A percentile compares a stretch with the other conserved stretches of the same genome.
Conservation (phyloP, 2,329 filamentous ascomycete species). For the Trichoderma aggressivum region DNA sequence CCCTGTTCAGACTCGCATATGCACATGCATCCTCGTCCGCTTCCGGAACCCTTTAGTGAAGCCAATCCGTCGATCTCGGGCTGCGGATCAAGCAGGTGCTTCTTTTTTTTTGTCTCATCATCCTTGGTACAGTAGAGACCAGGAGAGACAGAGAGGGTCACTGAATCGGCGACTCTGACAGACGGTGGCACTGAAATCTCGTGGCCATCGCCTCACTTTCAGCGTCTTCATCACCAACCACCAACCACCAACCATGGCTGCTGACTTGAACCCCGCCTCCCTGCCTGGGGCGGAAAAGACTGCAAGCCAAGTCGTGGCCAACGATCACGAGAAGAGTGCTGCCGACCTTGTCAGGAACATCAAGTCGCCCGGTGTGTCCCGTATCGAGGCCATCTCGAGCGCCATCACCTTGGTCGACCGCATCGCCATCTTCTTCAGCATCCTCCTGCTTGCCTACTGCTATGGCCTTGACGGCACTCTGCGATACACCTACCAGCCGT, state of each 20-base stretch:
- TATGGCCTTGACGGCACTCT: slow-evolving; percentile 60
- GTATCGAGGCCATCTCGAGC: slow-evolving; percentile 54
- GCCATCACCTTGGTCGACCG: slow-evolving; percentile 53
- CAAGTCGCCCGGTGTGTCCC: slow-evolving; percentile 53
- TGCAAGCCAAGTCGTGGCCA: neutral
- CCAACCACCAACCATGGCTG: neutral
- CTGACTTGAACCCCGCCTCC: neutral
- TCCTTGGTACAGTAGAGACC: neutral
- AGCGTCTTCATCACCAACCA: neutral
- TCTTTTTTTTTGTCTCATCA: neutral
- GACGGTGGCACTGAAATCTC: neutral
- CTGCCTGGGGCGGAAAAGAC: slow-evolving; percentile 14
- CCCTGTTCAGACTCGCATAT: slow-evolving; percentile 3
- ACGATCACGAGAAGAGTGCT: neutral
- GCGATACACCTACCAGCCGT: slow-evolving; percentile 53
- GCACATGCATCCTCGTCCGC: neutral
- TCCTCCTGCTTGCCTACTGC: slow-evolving; percentile 62
- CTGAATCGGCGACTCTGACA: neutral
- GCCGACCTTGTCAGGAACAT: slow-evolving; percentile 22
- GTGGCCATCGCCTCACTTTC: neutral
- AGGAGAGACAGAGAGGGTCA: neutral
- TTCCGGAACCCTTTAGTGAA: slow-evolving; percentile 2
- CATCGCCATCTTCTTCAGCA: slow-evolving; percentile 54
- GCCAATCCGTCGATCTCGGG: neutral
- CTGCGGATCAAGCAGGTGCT: neutral